phyloP scores from a whole-genome alignment of 495 filamentous ascomycete genomes.

The Trichoderma reesei region DNA sequence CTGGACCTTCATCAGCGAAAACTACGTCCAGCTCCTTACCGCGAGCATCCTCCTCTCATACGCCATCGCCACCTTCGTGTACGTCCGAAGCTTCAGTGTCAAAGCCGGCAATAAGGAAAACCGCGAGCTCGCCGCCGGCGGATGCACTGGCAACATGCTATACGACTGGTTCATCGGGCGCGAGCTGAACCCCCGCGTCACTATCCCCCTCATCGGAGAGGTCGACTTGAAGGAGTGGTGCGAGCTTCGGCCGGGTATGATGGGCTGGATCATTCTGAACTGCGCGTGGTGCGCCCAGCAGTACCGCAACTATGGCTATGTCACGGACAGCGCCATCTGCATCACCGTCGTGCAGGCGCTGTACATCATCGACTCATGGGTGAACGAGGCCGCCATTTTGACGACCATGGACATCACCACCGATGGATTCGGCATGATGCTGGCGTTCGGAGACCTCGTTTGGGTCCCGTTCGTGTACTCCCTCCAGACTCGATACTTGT shows the following conservation, averaged over 20 bases:
- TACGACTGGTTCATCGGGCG: constrained; percentile 98
- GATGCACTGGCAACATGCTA: constrained; percentile 71
- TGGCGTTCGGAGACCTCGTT: constrained; percentile 87
- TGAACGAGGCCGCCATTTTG: constrained; percentile 83
- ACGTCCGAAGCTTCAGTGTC: constrained; percentile 70
- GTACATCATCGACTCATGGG: constrained; percentile 80
- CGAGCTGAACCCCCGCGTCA: constrained; percentile 86
- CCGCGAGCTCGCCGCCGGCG: constrained; percentile 73
- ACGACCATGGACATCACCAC: constrained; percentile 94
- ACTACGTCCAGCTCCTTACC: constrained; percentile 77
- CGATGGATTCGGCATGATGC: constrained; percentile 95
- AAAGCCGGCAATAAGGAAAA: constrained; percentile 56
- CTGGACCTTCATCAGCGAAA: constrained; percentile 90
- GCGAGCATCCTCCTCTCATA: constrained; percentile 69
- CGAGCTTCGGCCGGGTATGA: constrained; percentile 84
- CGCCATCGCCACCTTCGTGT: constrained; percentile 61
- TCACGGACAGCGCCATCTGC: constrained; percentile 83
- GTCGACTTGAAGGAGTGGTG: constrained; percentile 87
- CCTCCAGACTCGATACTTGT: constrained; percentile 78
- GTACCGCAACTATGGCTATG: constrained; percentile 68
- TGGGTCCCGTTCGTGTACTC: constrained; percentile 92
- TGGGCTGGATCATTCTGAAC: constrained; percentile 84
- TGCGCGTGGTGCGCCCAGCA: constrained; percentile 79
- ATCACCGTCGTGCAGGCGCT: constrained; percentile 68
- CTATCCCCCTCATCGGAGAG: constrained; percentile 64